Base-by-base conservation (phyloP, 2,329 filamentous ascomycete species). In the Escovopsis sp. region DNA sequence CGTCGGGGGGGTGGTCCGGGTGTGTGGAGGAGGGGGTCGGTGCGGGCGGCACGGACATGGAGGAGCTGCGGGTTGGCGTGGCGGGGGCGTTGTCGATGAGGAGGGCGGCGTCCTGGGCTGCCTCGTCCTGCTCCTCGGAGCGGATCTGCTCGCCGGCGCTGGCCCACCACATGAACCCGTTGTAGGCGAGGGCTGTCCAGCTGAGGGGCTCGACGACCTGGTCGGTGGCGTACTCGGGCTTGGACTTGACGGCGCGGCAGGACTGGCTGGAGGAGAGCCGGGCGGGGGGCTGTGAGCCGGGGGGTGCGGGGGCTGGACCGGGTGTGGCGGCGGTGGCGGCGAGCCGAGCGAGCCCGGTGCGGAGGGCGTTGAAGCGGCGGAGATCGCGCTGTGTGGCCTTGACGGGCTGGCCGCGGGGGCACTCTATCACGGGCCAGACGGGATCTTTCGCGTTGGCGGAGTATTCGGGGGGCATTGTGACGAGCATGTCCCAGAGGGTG, bases 311-410 rank as follows among this genome's bases (percentile, higher is more conserved):
- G 43, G 35, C 53, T 41, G 40, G 54, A 39, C 40, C 53, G 10
- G 49, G 51, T 24, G 45, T 47, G 5, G 48, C 33, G 6, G 46
- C 34, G 2, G 51, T 40, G 15, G 56, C 49, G 6, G 54, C 57
- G 2, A 76, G 50, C 5, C 71, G 67, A 13, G 66, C 60, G 3
- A 93, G 67, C 5, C 79, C 81, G 47, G 68, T 68, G 39, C 74
- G 72, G 10, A 94, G 70, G 14, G 79, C 70, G 38, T 73, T 71
- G 61, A 83, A 96, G 16, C 89, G 81, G 24, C 85, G 77, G 12
- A 91, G 71, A 58, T 98, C 91, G 34, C 91, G 79, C 56, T 95
- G 89, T 0, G 87, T 94, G 2, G 91, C 89, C 61, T 81, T 87
- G 42, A 96, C 63, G 12, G 74, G 68, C 32, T 70, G 66, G 5